Evolutionary conservation across 179 eudicot species (phyloP).

Genomic region (Carnegiea gigantea): DNA sequence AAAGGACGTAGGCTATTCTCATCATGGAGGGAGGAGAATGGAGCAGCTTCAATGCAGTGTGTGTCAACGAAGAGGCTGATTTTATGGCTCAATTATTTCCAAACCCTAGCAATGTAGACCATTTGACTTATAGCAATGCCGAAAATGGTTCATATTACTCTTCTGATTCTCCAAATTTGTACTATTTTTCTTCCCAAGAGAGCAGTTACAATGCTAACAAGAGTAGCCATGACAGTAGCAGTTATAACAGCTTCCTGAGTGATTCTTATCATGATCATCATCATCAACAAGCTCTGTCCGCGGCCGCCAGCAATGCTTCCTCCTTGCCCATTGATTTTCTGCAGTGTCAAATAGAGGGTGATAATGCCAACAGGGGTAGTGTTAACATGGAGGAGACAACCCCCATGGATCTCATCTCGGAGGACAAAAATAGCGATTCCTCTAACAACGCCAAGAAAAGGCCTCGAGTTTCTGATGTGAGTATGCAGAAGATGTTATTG

Average conservation of each 20-base stretch:
- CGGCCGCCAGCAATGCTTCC: background rate
- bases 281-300: background rate
- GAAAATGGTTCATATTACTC: slow-evolving; percentile 37
- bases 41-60: slow-evolving; percentile 51
- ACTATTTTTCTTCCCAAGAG: slow-evolving; percentile 37
- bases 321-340: slow-evolving; percentile 31
- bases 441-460: slow-evolving; percentile 45
- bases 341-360: slow-evolving; percentile 30
- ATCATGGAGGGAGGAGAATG: slow-evolving; percentile 59
- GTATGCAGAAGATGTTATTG: background rate
- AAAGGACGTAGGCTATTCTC: background rate
- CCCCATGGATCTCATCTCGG: slow-evolving; percentile 20
- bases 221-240: slow-evolving; percentile 22
- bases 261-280: slow-evolving; percentile 23
- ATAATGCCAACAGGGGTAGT: slow-evolving; percentile 9
- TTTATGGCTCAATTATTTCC: slow-evolving; percentile 73
- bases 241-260: slow-evolving; percentile 30
- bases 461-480: slow-evolving; percentile 36
- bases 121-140: slow-evolving; percentile 6
- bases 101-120: slow-evolving; percentile 36
- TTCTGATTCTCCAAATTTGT: slow-evolving; percentile 32
- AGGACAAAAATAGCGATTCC: slow-evolving; percentile 27
- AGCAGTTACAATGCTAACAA: slow-evolving; percentile 22
- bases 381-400: slow-evolving; percentile 21
- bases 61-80: slow-evolving; percentile 62